Conservation (phyloP, 148 eudicot species). For the Polygonum maritimum region DNA sequence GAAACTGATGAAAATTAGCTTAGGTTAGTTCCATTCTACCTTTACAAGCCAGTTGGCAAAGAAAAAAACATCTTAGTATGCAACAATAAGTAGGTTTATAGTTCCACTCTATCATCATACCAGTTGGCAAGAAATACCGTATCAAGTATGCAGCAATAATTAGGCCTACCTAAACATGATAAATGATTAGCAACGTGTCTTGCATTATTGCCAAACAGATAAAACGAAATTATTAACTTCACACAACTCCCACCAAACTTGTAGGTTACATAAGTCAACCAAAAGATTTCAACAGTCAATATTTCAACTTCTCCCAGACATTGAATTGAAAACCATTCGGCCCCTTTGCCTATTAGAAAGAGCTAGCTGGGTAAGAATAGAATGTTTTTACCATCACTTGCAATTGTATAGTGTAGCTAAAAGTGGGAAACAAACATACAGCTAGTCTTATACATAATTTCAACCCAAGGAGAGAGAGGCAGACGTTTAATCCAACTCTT, state of each 20-base stretch:
- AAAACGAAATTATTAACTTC: background rate
- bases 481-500: background rate
- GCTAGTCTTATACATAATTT: background rate
- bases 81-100: constrained; percentile 1
- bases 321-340: background rate
- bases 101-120: background rate
- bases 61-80: background rate
- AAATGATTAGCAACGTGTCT: constrained; percentile 6
- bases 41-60: background rate
- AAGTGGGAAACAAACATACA: background rate
- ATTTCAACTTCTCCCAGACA: background rate
- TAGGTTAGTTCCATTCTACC: background rate
- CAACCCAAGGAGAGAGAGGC: background rate
- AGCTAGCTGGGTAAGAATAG: background rate
- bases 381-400: background rate
- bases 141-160: constrained; percentile 3
- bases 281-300: background rate
- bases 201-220: background rate
- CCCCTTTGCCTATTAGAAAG: background rate
- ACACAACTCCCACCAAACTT: background rate
- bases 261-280: background rate
- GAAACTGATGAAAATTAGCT: background rate
- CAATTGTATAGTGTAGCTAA: background rate
- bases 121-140: background rate
- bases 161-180: constrained; percentile 4